Base-by-base conservation (phyloP, 345 rosid genomes). In the Eucalyptus caleyi region DNA sequence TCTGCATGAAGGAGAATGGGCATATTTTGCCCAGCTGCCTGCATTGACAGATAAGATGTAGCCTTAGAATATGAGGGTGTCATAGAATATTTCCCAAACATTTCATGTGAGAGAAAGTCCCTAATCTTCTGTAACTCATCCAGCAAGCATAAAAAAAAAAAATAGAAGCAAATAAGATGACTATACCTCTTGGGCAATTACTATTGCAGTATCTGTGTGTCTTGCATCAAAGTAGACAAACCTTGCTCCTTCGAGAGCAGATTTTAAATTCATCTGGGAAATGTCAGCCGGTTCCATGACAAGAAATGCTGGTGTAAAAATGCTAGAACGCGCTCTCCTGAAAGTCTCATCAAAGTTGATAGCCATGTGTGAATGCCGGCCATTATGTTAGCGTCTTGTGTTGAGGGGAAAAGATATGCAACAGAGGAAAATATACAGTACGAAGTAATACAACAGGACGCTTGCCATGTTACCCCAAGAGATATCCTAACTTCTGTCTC, bases 321-420 rank as follows among this genome's bases (percentile, higher is more conserved):
- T 97, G 92, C 99, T 97, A 47, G 99, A 97, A 19, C 99, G 98
- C 40, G 98, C 97, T 92, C 95, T 93, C 94, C 99, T 97, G 93
- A 72, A 93, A 91, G 87, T 89, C 86, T 65, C 34, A 86, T 24
- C 87, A 42, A 11, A 85, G 87, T 50, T 85, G 8, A 85, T 16
- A 83, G 86, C 86, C 34, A 83, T 13, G 27, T 42, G 86, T 30
- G 26, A 83, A 83, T 6, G 86, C 47, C 14, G 18, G 86, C 47
- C 21, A 65, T 65, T 14, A 65, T 7, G 37, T 30, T 7, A 65
- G 19, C 77, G 8, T 65, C 37, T 65, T 65, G 2, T 65, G 18
- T 60, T 60, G n/a, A 60, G 32, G 16, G 8, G 32, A 60, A 60
- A 60, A 27, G 56, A 60, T 60, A 60, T 27, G n/a, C 69, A 27